Evolutionary conservation across 306 rosid species (phyloP), one percentile per base, ranked within the genome.

Genomic region (Trifolium pratense): DNA sequence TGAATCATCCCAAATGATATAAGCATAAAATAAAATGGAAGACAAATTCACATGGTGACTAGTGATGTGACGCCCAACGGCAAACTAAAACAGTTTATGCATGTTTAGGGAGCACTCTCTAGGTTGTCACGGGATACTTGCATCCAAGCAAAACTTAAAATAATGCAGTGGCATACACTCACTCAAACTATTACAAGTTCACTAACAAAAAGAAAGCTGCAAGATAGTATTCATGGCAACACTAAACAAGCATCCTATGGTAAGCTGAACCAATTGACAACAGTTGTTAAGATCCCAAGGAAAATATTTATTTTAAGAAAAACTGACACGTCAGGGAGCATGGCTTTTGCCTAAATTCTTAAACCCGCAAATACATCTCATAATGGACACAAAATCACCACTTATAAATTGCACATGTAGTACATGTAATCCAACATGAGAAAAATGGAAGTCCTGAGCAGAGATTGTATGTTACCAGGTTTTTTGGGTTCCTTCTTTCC

Each of bases 401-500:
- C 32, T 56, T 18, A 77, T 32, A 63, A 77, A 65, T 67, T 74
- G 68, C 52, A 51, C 32, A 51, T 46, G 71, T 21, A 76, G 15
- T 25, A 66, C 23, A 71, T 51, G 34, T 74, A 31, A 64, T 55
- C 68, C 39, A 31, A 77, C 65, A 55, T 58, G 37, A 68, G 63
- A 64, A 31, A 73, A 72, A 59, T 15, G 17, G 53, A 51, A 74
- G 46, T 25, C 55, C 37, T 8, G 21, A 43, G 70, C 40, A 60
- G 63, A 46, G 69, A 77, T 75, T 80, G 70, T 23, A 79, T 16
- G 39, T 79, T 91, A 95, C 99, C 96, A 66, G 81, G 78, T 76
- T 58, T 85, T 78, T 88, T 88, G 1, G 89, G 58, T 78, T 91
- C 88, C 3, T 59, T 68, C 70, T 82, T 73, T 36, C 37, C 79